Base-by-base conservation (phyloP, 768 basidiomycete genomes). In the Boletus tomentosulus region DNA sequence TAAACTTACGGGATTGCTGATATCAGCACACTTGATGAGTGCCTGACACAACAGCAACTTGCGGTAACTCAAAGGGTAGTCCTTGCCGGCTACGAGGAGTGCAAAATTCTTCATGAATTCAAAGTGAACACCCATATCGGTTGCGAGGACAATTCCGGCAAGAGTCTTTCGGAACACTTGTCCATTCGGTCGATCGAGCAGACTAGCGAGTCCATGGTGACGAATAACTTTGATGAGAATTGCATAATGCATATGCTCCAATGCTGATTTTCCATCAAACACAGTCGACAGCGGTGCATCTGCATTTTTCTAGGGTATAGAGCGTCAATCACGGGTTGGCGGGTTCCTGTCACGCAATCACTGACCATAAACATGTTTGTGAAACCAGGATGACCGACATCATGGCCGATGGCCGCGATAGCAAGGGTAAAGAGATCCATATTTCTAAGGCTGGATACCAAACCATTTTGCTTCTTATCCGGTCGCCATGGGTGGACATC, bases 21-120 rank as follows among this genome's bases (percentile, higher is more conserved):
- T 98, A 73, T 99, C 97, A 16, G 96, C 94, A 64, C 95, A 97
- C 71, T 99, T 98, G 68, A 99, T 85, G 48, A 99, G 73, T 3
- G 89, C 89, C 63, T 98, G 93, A 66, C 92, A 96, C 24, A 93
- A 70, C 50, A 96, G 71, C 25, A 89, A 75, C 60, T 87, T 78
- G 50, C 84, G 79, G 59, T 72, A 65, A 48, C 73, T 72, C 42
- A 80, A 62, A 10, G 77, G 64, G 16, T 62, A 66, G 22, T 70
- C 70, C 12, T 66, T 59, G 22, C 77, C 79, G 3, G 69, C 63
- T 37, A 86, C 69, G 25, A 85, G 64, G 7, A 66, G 65, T 57
- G 76, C 68, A 57, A 96, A 84, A 39, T 82, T 75, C 38, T 74
- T 66, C 79, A 98, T 94, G 73, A 94, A 97, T 22, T 84, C 80